Base-by-base conservation (phyloP, 2,329 filamentous ascomycete species). In the Sphaceloma murrayae region DNA sequence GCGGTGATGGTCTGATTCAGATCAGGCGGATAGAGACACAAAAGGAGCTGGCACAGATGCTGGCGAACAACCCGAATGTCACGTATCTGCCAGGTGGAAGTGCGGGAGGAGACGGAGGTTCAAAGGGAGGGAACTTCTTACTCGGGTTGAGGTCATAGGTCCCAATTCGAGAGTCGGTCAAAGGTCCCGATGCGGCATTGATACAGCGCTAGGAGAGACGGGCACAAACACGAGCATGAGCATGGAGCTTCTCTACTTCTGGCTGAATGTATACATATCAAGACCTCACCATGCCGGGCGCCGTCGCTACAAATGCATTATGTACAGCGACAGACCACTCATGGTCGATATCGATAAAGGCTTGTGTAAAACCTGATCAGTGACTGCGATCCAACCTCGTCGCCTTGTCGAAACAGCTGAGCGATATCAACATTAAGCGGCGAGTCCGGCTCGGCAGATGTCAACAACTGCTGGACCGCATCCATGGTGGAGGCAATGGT, bases 1-100 rank as follows among this genome's bases (percentile, higher is more conserved):
- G 78, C 47, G 91, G 91, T 53, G 89, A 94, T 65, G 91, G 91
- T 32, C 72, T 98, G 57, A 84, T 98, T 54, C 80, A 91, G 77
- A 96, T 98, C 65, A 75, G 91, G 72, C 82, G 89, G 72, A 95
- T 98, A 59, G 91, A 98, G 72, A 93, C 91, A 10, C 88, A 85
- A 62, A 85, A 82, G 64, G 93, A 98, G 58, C 95, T 98, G 66
- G 91, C 91, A 7, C 78, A 87, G 67, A 89, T 88, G 53, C 68
- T 98, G 59, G 78, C 89, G 14, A 70, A 70, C 48, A 98, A 98
- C 68, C 88, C 91, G 49, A 96, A 98, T 57, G 88, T 98, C 44
- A 88, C 87, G 36, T 98, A 98, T 65, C 67, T 98, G 51, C 91
- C 91, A 2, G 78, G 85, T 55, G 82, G 84, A 47, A 66, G 64